phyloP scores from a whole-genome alignment of 2,329 filamentous ascomycete genomes.

The Claviceps sp. region DNA sequence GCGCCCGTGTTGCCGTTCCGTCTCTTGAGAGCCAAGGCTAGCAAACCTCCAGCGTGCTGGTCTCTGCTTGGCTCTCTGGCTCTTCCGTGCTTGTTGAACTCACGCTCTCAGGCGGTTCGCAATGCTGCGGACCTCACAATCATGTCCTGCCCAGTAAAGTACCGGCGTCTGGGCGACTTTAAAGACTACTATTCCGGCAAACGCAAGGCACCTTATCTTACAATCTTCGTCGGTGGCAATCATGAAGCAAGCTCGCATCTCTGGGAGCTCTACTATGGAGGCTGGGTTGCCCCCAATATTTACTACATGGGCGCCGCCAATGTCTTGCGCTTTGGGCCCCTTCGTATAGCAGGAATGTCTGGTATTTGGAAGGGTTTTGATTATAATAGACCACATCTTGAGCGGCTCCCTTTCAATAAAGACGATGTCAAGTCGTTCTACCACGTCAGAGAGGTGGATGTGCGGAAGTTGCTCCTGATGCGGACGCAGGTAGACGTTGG shows the following conservation, averaged over 20 bases:
- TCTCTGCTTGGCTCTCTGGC: neutral
- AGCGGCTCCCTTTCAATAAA: conserved; percentile 70
- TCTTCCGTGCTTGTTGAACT: neutral
- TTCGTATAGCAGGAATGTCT: conserved; percentile 80
- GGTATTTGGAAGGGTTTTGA: conserved; percentile 93
- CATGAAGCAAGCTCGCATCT: conserved; percentile 87
- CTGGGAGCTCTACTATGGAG: conserved; percentile 89
- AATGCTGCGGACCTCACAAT: conserved; percentile 78
- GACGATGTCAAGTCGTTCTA: conserved; percentile 74
- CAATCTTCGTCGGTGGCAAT: conserved; percentile 86
- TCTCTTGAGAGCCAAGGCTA: neutral
- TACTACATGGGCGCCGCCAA: conserved; percentile 95
- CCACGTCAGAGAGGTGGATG: conserved; percentile 78
- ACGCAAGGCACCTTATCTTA: conserved; percentile 70
- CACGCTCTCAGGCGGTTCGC: conserved; percentile 53
- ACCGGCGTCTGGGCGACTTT: conserved; percentile 80
- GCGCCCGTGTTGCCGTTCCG: neutral
- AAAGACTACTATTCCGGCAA: conserved; percentile 82
- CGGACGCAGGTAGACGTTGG: conserved; percentile 83
- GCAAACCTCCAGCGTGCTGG: neutral
- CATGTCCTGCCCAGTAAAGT: conserved; percentile 84
- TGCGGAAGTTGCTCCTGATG: conserved; percentile 76
- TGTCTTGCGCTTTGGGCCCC: conserved; percentile 66
- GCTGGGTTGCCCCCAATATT: conserved; percentile 93
- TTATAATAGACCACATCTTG: conserved; percentile 71